Base-by-base conservation (phyloP, 208 protist genomes). In the Crithidia thermophila region DNA sequence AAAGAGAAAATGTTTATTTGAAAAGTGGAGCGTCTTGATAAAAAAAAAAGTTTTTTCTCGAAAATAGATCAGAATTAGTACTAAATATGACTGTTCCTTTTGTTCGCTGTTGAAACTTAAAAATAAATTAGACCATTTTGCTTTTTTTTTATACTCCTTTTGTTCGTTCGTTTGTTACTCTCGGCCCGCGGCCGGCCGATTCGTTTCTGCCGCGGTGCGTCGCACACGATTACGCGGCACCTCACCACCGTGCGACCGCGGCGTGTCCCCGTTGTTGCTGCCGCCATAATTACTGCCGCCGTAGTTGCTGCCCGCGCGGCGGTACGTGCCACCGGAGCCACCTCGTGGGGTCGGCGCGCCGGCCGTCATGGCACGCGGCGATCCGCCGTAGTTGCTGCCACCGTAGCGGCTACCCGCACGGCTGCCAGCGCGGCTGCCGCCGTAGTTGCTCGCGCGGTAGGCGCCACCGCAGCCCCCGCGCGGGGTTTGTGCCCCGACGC, bases 381-480 rank as follows among this genome's bases (percentile, higher is more conserved):
- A 67, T 0, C 37, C 50, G 7, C 36, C 50, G 28, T 53, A 50
- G 30, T 49, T 31, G 30, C 49, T 58, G 50, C 50, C 60, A 23
- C 40, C 21, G 23, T 34, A 47, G 25, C 60, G 55, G 33, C 60
- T 47, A 4, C 49, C 47, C n/a, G n/a, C n/a, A n/a, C n/a, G 43
- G 30, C 49, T 58, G 50, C 50, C 60, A 23, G 39, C 21, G 23
- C 47, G 60, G 25, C 60, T 66, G 33, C 60, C 60, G 0, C 49
- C 47, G 49, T 56, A 56, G 40, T 47, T 51, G 60, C 60, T 66
- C 36, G 7, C 10, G 2, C 60, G 60, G 49, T 66, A 66, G 21
- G 18, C 40, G 11, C 49, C 60, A n/a, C 49, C 60, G n/a, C 45
- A 52, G 8, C 60, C 60, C 3, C 60, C 60, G 16, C 60, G 60